phyloP scores from a whole-genome alignment of 1,139 yeast species.

The Yamadazyma diddensiae region DNA sequence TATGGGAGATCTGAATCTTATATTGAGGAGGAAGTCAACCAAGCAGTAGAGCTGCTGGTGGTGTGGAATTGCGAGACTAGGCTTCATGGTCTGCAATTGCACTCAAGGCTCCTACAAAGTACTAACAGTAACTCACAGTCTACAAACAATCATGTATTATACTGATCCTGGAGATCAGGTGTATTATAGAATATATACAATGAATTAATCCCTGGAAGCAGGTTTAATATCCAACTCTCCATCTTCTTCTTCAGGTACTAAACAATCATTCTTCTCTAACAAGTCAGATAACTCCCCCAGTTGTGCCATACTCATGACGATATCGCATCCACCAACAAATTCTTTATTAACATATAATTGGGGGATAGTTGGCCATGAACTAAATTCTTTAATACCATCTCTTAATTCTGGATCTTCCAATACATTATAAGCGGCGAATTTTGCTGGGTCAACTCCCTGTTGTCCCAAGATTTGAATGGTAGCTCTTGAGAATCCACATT shows the following conservation, averaged over 20 bases:
- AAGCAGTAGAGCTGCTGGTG: too few species aligned
- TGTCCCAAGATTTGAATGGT: constrained; percentile 91
- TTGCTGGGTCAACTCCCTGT: constrained; percentile 94
- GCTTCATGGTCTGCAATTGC: too few species aligned
- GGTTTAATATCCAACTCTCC: constrained; percentile 38
- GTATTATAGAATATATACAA: constrained; percentile 6
- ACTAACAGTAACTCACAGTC: too few species aligned
- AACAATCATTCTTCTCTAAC: constrained; percentile 73
- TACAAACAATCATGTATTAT: too few species aligned
- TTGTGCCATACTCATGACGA: constrained; percentile 87
- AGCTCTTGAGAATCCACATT: constrained; percentile 96
- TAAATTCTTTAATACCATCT: constrained; percentile 89
- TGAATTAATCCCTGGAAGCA: constrained; percentile 26
- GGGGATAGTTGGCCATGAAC: constrained; percentile 94
- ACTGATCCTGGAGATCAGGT: too few species aligned
- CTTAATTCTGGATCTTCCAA: constrained; percentile 92
- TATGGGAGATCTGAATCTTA: constrained; percentile 41
- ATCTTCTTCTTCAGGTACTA: constrained; percentile 68
- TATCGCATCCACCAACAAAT: constrained; percentile 97
- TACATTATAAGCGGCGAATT: constrained; percentile 96
- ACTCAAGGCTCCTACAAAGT: too few species aligned
- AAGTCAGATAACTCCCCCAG: constrained; percentile 85
- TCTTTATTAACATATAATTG: constrained; percentile 72
- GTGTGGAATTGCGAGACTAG: too few species aligned
- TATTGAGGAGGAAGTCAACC: constrained; percentile 35